Conservation (phyloP, 163 green algal genomes). For the Coccomyxa subellipsoidea region DNA sequence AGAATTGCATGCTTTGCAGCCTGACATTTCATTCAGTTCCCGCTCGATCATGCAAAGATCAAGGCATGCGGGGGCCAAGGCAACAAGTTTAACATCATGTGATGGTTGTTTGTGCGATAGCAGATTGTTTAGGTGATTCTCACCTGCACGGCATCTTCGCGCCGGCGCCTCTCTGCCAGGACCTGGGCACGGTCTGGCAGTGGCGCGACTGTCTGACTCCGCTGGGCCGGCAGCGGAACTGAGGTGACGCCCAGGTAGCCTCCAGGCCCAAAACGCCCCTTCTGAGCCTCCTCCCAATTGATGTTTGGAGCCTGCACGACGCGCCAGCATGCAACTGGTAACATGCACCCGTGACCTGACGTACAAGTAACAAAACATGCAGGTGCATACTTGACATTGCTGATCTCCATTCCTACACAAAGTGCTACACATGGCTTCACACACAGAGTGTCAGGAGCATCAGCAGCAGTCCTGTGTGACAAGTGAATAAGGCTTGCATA, state of each 20-base stretch:
- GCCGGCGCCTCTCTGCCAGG: neutral
- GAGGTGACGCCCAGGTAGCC: constrained; percentile 37
- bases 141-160: neutral
- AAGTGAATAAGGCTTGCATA: too few relatives aligned
- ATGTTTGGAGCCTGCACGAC: neutral
- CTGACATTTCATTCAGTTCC: too few relatives aligned
- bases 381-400: too few relatives aligned
- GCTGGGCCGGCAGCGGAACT: constrained; percentile 30
- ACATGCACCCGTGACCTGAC: neutral
- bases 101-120: too few relatives aligned
- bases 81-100: too few relatives aligned
- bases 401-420: too few relatives aligned
- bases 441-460: too few relatives aligned
- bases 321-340: neutral
- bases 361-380: neutral
- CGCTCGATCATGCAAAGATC: too few relatives aligned
- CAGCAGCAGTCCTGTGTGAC: too few relatives aligned
- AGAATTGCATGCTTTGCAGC: neutral
- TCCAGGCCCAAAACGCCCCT: constrained; percentile 2
- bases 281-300: neutral
- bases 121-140: too few relatives aligned
- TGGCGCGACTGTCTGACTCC: neutral
- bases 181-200: neutral
- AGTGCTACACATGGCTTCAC: too few relatives aligned
- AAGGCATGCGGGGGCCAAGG: too few relatives aligned